Conservation (phyloP, 192 early-diverging fungal species). For the Linnemannia schmuckeri region DNA sequence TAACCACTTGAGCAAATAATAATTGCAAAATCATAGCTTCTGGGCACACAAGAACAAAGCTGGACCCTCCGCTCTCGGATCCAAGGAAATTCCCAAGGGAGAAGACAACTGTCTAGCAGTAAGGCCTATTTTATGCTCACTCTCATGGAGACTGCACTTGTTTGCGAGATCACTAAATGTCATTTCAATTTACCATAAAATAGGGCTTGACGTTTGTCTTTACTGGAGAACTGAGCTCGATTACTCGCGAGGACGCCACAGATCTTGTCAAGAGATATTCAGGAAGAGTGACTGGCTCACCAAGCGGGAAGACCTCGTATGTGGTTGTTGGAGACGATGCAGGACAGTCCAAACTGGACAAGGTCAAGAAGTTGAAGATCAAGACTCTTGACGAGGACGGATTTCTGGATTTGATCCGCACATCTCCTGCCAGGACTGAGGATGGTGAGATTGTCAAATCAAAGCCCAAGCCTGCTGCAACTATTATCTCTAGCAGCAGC, state of each 20-base stretch:
- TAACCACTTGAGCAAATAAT: neutral
- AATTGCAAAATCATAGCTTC: conserved; percentile 3
- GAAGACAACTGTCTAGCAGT: conserved; percentile 76
- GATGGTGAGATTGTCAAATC: conserved; percentile 24
- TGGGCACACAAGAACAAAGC: conserved; percentile 56
- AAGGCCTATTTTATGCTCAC: neutral
- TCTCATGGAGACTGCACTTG: neutral
- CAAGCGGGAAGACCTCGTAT: conserved; percentile 88
- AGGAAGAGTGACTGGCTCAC: conserved; percentile 78
- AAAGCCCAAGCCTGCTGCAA: conserved; percentile 32
- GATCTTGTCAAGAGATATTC: conserved; percentile 89
- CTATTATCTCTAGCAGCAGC: neutral
- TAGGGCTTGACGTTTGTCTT: conserved; percentile 91
- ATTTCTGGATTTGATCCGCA: conserved; percentile 84
- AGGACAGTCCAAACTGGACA: conserved; percentile 86
- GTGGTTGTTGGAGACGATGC: conserved; percentile 90
- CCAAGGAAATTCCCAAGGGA: conserved; percentile 79
- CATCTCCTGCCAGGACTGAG: conserved; percentile 59
- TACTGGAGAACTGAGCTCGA: conserved; percentile 87
- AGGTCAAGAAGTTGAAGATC: conserved; percentile 77
- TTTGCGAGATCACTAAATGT: neutral
- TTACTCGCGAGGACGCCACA: conserved; percentile 81
- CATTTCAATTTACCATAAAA: neutral
- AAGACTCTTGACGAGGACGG: conserved; percentile 87
- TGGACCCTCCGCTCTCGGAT: conserved; percentile 72